Evolutionary conservation across 2,329 filamentous ascomycete genomes (phyloP).

Genomic region (Chaetomium sp.): DNA sequence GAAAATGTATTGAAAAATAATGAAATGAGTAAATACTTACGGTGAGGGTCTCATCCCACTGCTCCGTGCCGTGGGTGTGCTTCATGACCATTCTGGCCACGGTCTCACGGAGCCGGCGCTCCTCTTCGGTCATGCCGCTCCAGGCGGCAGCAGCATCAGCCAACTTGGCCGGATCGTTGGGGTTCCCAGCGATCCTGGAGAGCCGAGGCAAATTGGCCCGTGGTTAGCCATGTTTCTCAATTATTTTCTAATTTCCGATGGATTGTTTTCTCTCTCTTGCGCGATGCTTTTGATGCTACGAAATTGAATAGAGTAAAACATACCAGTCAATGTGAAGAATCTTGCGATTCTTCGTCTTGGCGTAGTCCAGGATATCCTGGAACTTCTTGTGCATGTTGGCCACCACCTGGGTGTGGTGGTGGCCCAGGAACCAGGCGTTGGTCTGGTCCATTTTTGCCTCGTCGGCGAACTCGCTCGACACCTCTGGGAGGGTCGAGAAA

Average conservation of each 20-base stretch:
- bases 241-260: not conserved
- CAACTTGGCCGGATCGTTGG: constrained; percentile 9
- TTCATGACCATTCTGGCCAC: constrained; percentile 8
- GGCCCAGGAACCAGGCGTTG: constrained; percentile 13
- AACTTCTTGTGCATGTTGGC: constrained; percentile 12
- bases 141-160: not conserved
- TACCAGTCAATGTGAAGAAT: constrained; percentile 21
- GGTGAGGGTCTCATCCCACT: constrained; percentile 4
- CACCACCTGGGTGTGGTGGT: constrained; percentile 16
- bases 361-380: constrained; percentile 14
- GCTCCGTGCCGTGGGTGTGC: not conserved
- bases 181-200: constrained; percentile 14
- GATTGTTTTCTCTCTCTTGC: not conserved
- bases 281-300: not conserved
- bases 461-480: constrained; percentile 4
- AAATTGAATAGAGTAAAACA: not conserved
- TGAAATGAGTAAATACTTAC: constrained; percentile 3
- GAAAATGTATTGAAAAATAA: not conserved
- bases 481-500: constrained; percentile 3
- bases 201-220: not conserved
- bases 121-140: constrained; percentile 8
- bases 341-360: constrained; percentile 14
- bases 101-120: constrained; percentile 5
- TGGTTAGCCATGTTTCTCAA: not conserved
- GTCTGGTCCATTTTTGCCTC: constrained; percentile 12